Evolutionary conservation across 495 filamentous ascomycete genomes (phyloP).

Genomic region (Oidiodendron maius): DNA sequence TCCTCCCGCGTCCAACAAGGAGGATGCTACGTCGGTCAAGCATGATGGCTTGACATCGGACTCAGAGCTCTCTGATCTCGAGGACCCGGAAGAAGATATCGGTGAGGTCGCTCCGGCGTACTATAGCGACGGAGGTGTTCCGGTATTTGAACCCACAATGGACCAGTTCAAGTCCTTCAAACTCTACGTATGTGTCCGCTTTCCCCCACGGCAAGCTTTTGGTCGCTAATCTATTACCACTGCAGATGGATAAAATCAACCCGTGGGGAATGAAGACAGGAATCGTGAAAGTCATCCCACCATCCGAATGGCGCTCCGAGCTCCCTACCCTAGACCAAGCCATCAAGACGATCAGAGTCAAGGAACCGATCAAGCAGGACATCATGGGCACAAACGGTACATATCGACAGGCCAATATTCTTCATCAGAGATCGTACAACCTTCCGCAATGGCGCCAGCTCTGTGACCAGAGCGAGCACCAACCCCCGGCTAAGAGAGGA

Average conservation of each 20-base stretch:
- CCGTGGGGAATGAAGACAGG: conserved; percentile 95
- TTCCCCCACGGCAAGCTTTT: neutral
- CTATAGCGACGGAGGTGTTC: conserved; percentile 80
- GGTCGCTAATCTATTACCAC: conserved; percentile 3
- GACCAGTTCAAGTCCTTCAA: conserved; percentile 88
- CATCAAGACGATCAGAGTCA: conserved; percentile 86
- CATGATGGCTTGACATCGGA: conserved; percentile 29
- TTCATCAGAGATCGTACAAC: conserved; percentile 93
- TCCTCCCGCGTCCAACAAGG: conserved; percentile 18
- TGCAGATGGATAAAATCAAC: conserved; percentile 72
- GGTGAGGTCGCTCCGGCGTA: conserved; percentile 67
- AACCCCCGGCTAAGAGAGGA: conserved; percentile 89
- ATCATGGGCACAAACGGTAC: conserved; percentile 91
- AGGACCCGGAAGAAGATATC: conserved; percentile 60
- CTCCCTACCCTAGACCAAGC: conserved; percentile 74
- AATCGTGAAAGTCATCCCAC: conserved; percentile 92
- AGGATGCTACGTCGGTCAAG: conserved; percentile 4
- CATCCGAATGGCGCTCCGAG: conserved; percentile 83
- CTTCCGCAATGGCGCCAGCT: conserved; percentile 90
- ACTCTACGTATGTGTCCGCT: conserved; percentile 45
- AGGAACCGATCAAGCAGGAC: conserved; percentile 96
- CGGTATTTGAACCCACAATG: conserved; percentile 94
- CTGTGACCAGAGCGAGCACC: conserved; percentile 88
- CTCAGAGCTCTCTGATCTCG: conserved; percentile 52
- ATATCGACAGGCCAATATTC: conserved; percentile 92